Percentiles rank a stretch among this genome's conserved stretches.
phyloP scores from a whole-genome alignment of 768 basidiomycete genomes.

The Rossbeevera mucosa region DNA sequence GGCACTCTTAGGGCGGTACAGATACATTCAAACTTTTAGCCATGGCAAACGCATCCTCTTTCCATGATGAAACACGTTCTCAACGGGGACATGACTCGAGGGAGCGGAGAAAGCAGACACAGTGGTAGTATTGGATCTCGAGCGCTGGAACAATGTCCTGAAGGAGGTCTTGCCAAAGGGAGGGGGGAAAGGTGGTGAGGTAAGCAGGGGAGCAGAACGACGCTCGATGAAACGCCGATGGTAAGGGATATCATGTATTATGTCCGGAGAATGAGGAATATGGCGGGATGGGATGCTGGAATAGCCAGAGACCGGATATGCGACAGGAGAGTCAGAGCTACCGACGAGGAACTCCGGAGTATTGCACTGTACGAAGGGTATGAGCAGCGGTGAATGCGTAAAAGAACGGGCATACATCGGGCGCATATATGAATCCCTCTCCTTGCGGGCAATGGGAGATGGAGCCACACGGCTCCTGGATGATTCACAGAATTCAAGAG shows the following conservation, averaged over 20 bases:
- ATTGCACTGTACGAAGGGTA: constrained; percentile 8
- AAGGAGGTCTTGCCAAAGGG: constrained; percentile 17
- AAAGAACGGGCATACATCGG: constrained; percentile 17
- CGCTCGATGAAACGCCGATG: constrained; percentile 9
- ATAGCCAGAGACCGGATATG: constrained; percentile 29
- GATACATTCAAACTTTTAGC: constrained; percentile 30
- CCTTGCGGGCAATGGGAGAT: constrained; percentile 1
- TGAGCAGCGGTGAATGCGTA: background rate
- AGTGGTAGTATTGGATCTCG: constrained; percentile 21
- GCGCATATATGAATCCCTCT: constrained; percentile 26
- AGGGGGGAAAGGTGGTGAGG: constrained; percentile 14
- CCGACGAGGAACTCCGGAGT: constrained; percentile 32
- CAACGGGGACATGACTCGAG: constrained; percentile 17
- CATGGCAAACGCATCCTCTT: constrained; percentile 30
- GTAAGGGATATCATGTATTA: constrained; percentile 6
- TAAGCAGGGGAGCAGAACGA: constrained; percentile 18
- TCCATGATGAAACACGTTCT: constrained; percentile 21
- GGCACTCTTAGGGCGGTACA: constrained; percentile 6
- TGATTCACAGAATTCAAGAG: constrained; percentile 3
- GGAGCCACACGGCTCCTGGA: constrained; percentile 8
- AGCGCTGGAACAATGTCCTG: constrained; percentile 27
- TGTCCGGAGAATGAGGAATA: constrained; percentile 1
- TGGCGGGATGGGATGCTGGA: constrained; percentile 21
- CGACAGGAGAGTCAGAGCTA: constrained; percentile 29
- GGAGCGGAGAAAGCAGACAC: constrained; percentile 13